phyloP scores from a whole-genome alignment of 306 rosid genomes.

The Vigna angularis region DNA sequence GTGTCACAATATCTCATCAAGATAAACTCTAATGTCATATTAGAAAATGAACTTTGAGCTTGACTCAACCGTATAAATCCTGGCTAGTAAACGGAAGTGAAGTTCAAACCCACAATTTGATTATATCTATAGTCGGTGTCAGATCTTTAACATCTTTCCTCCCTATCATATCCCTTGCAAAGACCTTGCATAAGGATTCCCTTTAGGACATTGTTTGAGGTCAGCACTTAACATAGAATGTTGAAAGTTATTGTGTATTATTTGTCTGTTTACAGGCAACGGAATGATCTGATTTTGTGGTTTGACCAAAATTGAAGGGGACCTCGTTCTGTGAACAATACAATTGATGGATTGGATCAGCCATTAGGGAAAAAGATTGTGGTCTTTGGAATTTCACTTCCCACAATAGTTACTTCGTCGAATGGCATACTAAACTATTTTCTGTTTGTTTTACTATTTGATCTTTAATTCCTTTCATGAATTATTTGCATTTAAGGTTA shows the following conservation, averaged over 20 bases:
- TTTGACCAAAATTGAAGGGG: slow-evolving; percentile 10
- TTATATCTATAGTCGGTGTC: too few relatives aligned
- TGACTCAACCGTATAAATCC: too few relatives aligned
- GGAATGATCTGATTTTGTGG: slow-evolving; percentile 13
- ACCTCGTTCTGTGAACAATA: slow-evolving; percentile 23
- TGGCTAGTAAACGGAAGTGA: too few relatives aligned
- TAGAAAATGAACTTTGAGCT: too few relatives aligned
- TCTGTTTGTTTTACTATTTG: slow-evolving; percentile 2
- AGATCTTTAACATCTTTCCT: neutral
- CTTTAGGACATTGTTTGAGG: slow-evolving; percentile 25
- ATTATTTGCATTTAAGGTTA: slow-evolving; percentile 28
- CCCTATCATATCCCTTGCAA: neutral
- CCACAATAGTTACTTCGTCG: slow-evolving; percentile 10
- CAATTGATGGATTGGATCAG: slow-evolving; percentile 1
- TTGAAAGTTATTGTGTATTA: slow-evolving; percentile 12
- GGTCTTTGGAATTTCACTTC: slow-evolving; percentile 18
- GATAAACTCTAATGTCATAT: too few relatives aligned
- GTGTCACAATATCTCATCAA: too few relatives aligned
- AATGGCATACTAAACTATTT: slow-evolving; percentile 26
- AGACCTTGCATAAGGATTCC: neutral
- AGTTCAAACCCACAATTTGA: too few relatives aligned
- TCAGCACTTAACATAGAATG: neutral
- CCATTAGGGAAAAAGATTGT: slow-evolving; percentile 10
- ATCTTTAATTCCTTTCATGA: slow-evolving; percentile 8
- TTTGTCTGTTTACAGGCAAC: slow-evolving; percentile 25